phyloP scores from a whole-genome alignment of 768 basidiomycete genomes.

The Tephrocybe sp. region DNA sequence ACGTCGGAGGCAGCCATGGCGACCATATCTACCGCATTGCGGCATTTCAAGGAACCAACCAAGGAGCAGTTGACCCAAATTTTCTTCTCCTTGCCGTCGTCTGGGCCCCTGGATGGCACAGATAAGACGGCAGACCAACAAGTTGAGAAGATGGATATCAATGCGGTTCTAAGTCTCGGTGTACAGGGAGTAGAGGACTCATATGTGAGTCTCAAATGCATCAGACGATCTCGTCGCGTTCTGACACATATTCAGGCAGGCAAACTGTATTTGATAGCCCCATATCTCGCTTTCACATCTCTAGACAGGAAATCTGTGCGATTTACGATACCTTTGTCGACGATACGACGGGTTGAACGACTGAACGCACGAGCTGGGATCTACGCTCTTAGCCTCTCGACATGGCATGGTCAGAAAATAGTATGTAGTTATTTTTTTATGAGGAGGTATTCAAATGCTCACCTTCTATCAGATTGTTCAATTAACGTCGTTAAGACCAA shows the following conservation, averaged over 20 bases:
- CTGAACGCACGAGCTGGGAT: slow-evolving; percentile 92
- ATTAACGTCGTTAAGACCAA: slow-evolving; percentile 88
- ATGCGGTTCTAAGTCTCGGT: slow-evolving; percentile 80
- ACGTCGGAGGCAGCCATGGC: slow-evolving; percentile 47
- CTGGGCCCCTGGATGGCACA: slow-evolving; percentile 23
- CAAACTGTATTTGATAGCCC: slow-evolving; percentile 83
- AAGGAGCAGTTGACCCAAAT: slow-evolving; percentile 83
- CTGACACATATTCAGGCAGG: slow-evolving; percentile 66
- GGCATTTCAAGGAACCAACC: slow-evolving; percentile 90
- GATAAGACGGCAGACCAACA: slow-evolving; percentile 34
- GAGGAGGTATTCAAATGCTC: background rate
- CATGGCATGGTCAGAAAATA: slow-evolving; percentile 94
- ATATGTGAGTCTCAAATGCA: slow-evolving; percentile 64
- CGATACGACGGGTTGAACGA: slow-evolving; percentile 90
- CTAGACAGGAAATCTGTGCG: slow-evolving; percentile 90
- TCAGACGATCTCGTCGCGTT: background rate
- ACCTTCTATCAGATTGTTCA: slow-evolving; percentile 71
- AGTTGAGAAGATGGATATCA: slow-evolving; percentile 80
- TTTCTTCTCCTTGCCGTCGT: slow-evolving; percentile 82
- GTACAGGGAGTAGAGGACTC: slow-evolving; percentile 85
- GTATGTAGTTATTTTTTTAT: slow-evolving; percentile 43
- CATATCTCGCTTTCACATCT: slow-evolving; percentile 88
- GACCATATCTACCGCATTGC: slow-evolving; percentile 83
- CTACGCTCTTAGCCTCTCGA: slow-evolving; percentile 91
- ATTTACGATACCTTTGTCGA: slow-evolving; percentile 89